Conservation (phyloP, 2,329 filamentous ascomycete species). For the Paecilomyces sp. region DNA sequence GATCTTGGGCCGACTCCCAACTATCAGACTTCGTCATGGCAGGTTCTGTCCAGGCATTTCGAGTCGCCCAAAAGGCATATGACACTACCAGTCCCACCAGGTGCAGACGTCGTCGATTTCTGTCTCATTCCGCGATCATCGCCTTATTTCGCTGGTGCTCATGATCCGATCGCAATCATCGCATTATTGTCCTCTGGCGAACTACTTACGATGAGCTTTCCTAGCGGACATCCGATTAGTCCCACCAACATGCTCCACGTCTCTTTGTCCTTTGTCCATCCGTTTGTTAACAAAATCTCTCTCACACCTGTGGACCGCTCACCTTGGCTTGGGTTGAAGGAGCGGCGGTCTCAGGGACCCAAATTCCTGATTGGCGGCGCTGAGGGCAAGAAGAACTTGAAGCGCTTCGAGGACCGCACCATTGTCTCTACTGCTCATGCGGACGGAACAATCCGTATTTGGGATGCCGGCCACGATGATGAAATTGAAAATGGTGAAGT, state of each 20-base stretch:
- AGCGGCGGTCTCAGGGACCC: slow-evolving; percentile 72
- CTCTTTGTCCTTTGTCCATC: slow-evolving; percentile 80
- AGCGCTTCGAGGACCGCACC: slow-evolving; percentile 74
- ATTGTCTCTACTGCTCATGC: slow-evolving; percentile 82
- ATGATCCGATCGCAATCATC: slow-evolving; percentile 84
- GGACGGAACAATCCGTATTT: slow-evolving; percentile 84
- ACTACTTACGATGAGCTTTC: slow-evolving; percentile 82
- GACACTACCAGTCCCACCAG: slow-evolving; percentile 67
- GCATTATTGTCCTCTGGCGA: slow-evolving; percentile 78
- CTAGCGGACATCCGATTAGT: slow-evolving; percentile 81
- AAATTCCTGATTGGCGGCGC: slow-evolving; percentile 72
- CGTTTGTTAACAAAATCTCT: slow-evolving; percentile 68
- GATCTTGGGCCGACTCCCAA: slow-evolving; percentile 84
- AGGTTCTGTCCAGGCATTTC: slow-evolving; percentile 70
- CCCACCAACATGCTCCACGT: slow-evolving; percentile 90
- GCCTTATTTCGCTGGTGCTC: slow-evolving; percentile 78
- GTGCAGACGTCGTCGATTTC: slow-evolving; percentile 70
- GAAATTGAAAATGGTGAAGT: slow-evolving; percentile 81
- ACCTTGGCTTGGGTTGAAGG: slow-evolving; percentile 85
- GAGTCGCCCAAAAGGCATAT: slow-evolving; percentile 65
- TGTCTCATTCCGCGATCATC: slow-evolving; percentile 74
- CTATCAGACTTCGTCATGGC: slow-evolving; percentile 89
- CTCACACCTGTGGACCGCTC: slow-evolving; percentile 70
- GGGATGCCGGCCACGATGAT: slow-evolving; percentile 87
- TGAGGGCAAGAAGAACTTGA: slow-evolving; percentile 60